Conservation (phyloP, 163 green algal species). For the Chlamydomonas reinhardtii region DNA sequence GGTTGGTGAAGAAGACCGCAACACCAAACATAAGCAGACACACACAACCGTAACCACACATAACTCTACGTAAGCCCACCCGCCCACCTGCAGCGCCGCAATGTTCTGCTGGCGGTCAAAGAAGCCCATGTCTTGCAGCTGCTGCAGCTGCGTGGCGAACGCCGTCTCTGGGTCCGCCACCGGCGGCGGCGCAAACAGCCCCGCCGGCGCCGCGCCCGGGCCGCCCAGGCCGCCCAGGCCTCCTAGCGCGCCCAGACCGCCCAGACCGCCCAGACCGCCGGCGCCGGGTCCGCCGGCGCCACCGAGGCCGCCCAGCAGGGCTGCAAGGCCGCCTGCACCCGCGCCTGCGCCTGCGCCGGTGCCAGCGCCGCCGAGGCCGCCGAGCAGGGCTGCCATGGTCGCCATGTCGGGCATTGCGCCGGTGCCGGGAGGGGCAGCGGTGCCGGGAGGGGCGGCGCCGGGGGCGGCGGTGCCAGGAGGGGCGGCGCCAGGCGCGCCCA, state of each 20-base stretch:
- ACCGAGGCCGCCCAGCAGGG: background rate
- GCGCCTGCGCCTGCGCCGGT: no score
- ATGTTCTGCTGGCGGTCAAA: constrained; percentile 86
- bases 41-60: no score
- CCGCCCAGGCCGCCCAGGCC: constrained; percentile 20
- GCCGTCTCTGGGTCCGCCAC: constrained; percentile 81
- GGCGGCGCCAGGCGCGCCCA: background rate
- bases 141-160: constrained; percentile 90
- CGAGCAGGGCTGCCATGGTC: background rate
- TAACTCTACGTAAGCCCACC: no score
- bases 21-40: no score
- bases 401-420: constrained; percentile 42
- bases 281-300: constrained; percentile 41
- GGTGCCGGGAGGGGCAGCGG: no score
- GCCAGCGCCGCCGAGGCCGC: constrained; percentile 1
- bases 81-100: constrained; percentile 70
- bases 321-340: no score
- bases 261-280: constrained; percentile 39
- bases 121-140: constrained; percentile 98
- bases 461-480: constrained; percentile 12
- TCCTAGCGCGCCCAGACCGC: constrained; percentile 46
- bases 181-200: constrained; percentile 54
- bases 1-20: no score
- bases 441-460: background rate
- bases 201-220: constrained; percentile 48